phyloP scores from a whole-genome alignment of 208 protist genomes.

The Porcisia deanei region DNA sequence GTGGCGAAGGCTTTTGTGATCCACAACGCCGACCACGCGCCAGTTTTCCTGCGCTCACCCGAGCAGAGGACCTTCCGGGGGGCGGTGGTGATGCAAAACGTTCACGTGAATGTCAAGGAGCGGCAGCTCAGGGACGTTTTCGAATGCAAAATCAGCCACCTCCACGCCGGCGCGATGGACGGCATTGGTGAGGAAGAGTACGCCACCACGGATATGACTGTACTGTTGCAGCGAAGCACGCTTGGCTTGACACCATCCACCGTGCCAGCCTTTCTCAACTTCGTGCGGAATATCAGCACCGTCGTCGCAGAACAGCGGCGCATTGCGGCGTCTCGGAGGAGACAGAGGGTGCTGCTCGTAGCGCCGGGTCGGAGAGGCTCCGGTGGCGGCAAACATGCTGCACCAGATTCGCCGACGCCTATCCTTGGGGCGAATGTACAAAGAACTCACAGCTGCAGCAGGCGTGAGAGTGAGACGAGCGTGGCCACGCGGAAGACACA shows the following conservation, averaged over 20 bases:
- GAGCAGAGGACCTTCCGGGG: conserved; percentile 70
- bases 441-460: conserved; percentile 10
- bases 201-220: conserved; percentile 52
- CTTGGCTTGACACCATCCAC: conserved; percentile 81
- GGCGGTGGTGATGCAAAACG: conserved; percentile 43
- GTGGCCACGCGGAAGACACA: conserved; percentile 11
- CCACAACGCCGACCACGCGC: conserved; percentile 39
- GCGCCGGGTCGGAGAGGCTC: not conserved
- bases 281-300: conserved; percentile 54
- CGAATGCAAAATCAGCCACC: conserved; percentile 55
- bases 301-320: conserved; percentile 57
- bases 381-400: not conserved
- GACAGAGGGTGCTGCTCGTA: conserved; percentile 12
- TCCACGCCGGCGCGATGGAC: conserved; percentile 65
- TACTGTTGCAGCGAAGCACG: conserved; percentile 41
- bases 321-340: conserved; percentile 35
- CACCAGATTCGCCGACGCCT: not conserved
- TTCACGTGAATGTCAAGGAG: conserved; percentile 83
- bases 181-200: conserved; percentile 64
- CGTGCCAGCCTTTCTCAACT: conserved; percentile 59
- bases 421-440: not conserved
- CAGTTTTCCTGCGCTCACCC: conserved; percentile 51
- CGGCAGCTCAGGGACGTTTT: conserved; percentile 88
- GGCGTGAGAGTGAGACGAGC: conserved; percentile 1
- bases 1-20: conserved; percentile 62